Conservation (phyloP, 768 basidiomycete genomes). For the Cyclocybe aegerita region DNA sequence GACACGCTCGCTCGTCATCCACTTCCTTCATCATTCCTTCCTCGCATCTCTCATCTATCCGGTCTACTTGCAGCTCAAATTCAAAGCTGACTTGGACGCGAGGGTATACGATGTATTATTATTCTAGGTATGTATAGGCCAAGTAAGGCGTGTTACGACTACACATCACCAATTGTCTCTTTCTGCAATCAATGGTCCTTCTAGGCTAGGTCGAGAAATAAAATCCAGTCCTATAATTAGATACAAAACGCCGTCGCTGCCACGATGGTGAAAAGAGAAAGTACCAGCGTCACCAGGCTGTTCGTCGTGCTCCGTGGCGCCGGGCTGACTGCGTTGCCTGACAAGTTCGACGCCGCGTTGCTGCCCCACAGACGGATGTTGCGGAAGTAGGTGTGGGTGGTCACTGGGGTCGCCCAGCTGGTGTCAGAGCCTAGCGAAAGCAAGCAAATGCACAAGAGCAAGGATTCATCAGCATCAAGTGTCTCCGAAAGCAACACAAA, state of each 20-base stretch:
- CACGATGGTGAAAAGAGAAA: slow-evolving; percentile 13
- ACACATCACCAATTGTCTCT: too few species aligned
- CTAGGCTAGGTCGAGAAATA: not conserved
- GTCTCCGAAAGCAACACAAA: too few species aligned
- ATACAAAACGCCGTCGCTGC: slow-evolving; percentile 16
- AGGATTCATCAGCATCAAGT: not conserved
- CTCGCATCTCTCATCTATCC: too few species aligned
- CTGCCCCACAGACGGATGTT: slow-evolving; percentile 69
- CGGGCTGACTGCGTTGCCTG: slow-evolving; percentile 29
- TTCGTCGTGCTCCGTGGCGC: slow-evolving; percentile 12
- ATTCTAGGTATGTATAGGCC: too few species aligned
- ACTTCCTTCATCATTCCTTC: too few species aligned
- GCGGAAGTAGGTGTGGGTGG: slow-evolving; percentile 74
- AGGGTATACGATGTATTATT: too few species aligned
- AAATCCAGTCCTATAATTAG: slow-evolving; percentile 3
- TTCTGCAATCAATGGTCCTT: too few species aligned
- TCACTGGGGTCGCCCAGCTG: slow-evolving; percentile 69
- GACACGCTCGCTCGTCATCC: too few species aligned
- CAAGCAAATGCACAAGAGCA: slow-evolving; percentile 10
- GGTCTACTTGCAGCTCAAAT: too few species aligned
- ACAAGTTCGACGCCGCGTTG: slow-evolving; percentile 46
- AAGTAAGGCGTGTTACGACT: too few species aligned
- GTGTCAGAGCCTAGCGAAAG: slow-evolving; percentile 50
- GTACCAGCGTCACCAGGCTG: slow-evolving; percentile 11
- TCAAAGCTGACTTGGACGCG: too few species aligned